phyloP scores from a whole-genome alignment of 73 alveolate species.

The Uronychia setigera region DNA sequence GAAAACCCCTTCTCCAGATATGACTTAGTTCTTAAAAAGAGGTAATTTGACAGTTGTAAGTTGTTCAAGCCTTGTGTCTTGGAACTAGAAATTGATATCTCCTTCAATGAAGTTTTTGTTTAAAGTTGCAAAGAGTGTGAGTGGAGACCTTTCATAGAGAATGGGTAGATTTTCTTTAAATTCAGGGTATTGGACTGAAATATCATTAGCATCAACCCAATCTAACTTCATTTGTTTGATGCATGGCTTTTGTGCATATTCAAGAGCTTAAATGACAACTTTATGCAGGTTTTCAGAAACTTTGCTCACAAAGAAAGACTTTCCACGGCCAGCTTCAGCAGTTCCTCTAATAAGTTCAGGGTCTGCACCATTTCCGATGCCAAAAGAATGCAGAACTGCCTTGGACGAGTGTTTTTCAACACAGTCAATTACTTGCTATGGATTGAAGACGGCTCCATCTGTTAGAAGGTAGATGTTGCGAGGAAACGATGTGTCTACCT shows the following conservation, averaged over 20 bases:
- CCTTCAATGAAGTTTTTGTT: neutral
- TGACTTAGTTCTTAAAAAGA: neutral
- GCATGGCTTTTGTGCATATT: constrained; percentile 46
- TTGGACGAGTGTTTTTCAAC: neutral
- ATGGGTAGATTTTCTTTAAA: neutral
- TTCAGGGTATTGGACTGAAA: constrained; percentile 13
- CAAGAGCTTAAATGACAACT: constrained; percentile 58
- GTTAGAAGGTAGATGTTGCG: constrained; percentile 65
- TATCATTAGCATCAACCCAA: neutral
- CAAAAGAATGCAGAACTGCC: constrained; percentile 43
- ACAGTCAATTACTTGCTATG: constrained; percentile 11
- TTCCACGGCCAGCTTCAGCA: constrained; percentile 78
- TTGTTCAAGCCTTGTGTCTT: constrained; percentile 1
- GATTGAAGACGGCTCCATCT: constrained; percentile 68
- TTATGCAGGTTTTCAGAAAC: constrained; percentile 35
- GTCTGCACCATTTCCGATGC: constrained; percentile 66
- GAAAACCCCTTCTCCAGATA: neutral
- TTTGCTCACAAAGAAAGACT: constrained; percentile 46
- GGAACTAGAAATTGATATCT: neutral
- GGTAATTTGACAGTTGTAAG: neutral
- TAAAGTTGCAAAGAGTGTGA: neutral
- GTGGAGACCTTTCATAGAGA: constrained; percentile 10
- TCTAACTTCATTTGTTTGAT: constrained; percentile 18
- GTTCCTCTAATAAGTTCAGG: constrained; percentile 37
- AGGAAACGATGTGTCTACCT: neutral